Base-by-base conservation (phyloP, 805 yeast genomes). In the Wickerhamomyces xylosicus region DNA sequence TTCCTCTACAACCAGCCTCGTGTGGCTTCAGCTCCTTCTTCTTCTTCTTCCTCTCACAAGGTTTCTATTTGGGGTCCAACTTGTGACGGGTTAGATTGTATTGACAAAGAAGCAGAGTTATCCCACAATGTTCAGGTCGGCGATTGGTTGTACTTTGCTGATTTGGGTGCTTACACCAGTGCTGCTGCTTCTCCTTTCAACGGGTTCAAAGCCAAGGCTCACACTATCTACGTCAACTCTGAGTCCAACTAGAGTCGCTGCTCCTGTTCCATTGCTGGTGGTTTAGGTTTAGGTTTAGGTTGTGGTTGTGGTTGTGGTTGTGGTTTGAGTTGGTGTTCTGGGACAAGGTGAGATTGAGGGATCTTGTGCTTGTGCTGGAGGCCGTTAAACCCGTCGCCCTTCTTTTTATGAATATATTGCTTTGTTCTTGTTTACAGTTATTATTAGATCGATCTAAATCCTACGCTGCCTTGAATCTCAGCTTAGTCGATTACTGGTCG, bases 21-120 rank as follows among this genome's bases (percentile, higher is more conserved):
- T 44, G 5, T 39, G 29, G 21, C 21, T 28, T n/a, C n/a, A n/a
- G n/a, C n/a, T n/a, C n/a, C n/a, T n/a, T 10, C 31, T 6, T 31
- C 31, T 34, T 28, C 31, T 5, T 5, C 7, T 14, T 7, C 41
- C 31, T 56, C 58, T 33, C 52, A 58, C 46, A 58, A 58, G 34
- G 80, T 72, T 38, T 84, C 95, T 3, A 71, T 92, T 43, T 90
- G 98, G 98, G 98, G 98, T 5, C 98, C 97, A 34, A 90, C 97
- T 16, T 90, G 98, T 64, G 98, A 90, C 62, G 97, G 97, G 3
- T 68, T 90, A 46, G 98, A 90, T 59, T 82, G 95, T 58, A 75
- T 90, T 41, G 58, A 82, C 16, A 58, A 66, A 35, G 66, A 64
- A 29, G 64, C 75, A 43, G 50, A 48, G 28, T 66, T 90, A 52